Evolutionary conservation across 805 yeast genomes (phyloP).

Genomic region (Kurtzmaniella cleridarum): DNA sequence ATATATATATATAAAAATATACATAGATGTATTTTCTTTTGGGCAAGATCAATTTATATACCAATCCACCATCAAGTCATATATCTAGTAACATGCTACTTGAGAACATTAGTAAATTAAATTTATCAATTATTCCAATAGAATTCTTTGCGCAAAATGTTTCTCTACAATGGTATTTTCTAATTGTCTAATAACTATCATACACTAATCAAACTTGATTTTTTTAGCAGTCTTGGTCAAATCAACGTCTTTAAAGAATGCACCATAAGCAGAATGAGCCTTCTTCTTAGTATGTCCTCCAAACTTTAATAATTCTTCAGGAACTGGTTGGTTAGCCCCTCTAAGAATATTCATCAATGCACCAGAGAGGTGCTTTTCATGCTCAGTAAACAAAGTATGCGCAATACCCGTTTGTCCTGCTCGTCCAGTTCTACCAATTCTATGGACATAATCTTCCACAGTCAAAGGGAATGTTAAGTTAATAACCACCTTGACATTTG

Average conservation of each 20-base stretch:
- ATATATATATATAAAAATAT: no score
- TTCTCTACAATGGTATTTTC: neutral
- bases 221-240: conserved; percentile 80
- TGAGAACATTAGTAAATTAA: no score
- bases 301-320: conserved; percentile 88
- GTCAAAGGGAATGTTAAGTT: conserved; percentile 95
- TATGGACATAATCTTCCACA: conserved; percentile 93
- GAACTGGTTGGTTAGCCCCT: conserved; percentile 93
- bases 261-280: conserved; percentile 97
- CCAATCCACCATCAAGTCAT: no score
- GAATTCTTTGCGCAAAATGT: no score
- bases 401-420: conserved; percentile 96
- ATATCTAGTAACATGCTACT: no score
- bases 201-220: conserved; percentile 66
- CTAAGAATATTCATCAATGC: conserved; percentile 87
- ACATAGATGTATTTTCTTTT: no score
- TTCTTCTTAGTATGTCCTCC: conserved; percentile 98
- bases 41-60: no score
- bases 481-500: conserved; percentile 92
- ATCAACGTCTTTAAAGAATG: conserved; percentile 91
- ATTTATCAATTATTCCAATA: no score
- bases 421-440: conserved; percentile 97
- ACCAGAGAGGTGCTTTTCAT: conserved; percentile 93
- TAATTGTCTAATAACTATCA: no score
- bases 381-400: conserved; percentile 92